Conservation (phyloP, 768 basidiomycete species). For the Candolleomyces aberdarensis region DNA sequence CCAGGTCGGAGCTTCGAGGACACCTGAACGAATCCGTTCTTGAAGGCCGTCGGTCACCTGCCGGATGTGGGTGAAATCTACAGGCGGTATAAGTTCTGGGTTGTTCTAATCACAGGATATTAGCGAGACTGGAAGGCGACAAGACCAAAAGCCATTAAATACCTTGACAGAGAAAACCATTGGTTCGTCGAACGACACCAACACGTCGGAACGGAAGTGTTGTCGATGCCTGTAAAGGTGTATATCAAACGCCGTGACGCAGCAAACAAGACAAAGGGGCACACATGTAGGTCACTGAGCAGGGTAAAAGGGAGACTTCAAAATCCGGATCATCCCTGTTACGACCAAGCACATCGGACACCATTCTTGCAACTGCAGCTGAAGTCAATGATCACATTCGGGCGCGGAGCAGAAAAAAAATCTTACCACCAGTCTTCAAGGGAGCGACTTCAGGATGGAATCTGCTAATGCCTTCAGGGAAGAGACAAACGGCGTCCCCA, state of each 20-base stretch:
- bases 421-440: constrained; percentile 80
- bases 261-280: neutral
- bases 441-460: constrained; percentile 88
- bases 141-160: neutral
- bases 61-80: constrained; percentile 60
- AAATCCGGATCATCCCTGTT: constrained; percentile 68
- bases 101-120: constrained; percentile 44
- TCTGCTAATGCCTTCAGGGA: constrained; percentile 84
- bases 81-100: constrained; percentile 68
- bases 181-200: constrained; percentile 78
- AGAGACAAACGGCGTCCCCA: constrained; percentile 79
- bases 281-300: constrained; percentile 82
- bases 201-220: constrained; percentile 84
- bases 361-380: constrained; percentile 69
- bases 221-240: constrained; percentile 61
- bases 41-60: constrained; percentile 59
- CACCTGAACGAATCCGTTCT: constrained; percentile 69
- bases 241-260: constrained; percentile 7
- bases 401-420: constrained; percentile 1
- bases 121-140: neutral
- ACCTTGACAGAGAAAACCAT: constrained; percentile 66
- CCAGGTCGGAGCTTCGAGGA: constrained; percentile 86
- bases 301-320: constrained; percentile 69
- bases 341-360: constrained; percentile 72
- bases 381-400: neutral